Conservation (phyloP, 1,139 yeast species). For the Pneumocystis wakefieldiae region DNA sequence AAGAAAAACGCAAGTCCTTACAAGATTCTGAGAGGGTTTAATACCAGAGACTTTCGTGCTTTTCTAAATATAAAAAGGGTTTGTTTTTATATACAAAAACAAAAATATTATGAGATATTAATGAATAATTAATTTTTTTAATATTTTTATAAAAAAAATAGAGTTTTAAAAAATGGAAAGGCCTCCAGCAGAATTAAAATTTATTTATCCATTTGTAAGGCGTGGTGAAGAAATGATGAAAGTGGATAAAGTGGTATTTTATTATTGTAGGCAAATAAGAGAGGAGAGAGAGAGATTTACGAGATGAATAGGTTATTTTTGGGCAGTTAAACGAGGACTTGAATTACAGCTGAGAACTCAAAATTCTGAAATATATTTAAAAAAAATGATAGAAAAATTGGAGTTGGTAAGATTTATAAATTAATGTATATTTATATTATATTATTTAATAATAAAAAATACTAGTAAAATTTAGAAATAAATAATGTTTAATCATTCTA, state of each 20-base stretch:
- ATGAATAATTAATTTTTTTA: neutral
- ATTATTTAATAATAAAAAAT: neutral
- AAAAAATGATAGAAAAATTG: conserved; percentile 1
- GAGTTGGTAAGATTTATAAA: neutral
- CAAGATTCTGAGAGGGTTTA: too few relatives aligned
- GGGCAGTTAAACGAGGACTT: conserved; percentile 4
- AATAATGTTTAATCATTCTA: too few relatives aligned
- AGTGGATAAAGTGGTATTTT: conserved; percentile 41
- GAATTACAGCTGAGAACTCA: conserved; percentile 2
- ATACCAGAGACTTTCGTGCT: too few relatives aligned
- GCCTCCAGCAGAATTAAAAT: conserved; percentile 21
- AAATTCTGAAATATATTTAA: conserved; percentile 3
- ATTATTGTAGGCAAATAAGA: conserved; percentile 32
- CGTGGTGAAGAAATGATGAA: conserved; percentile 37
- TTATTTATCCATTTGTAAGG: conserved; percentile 32
- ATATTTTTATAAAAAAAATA: neutral
- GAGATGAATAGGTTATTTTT: neutral
- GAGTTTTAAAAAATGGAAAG: neutral
- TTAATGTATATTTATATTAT: neutral
- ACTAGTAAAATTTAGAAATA: too few relatives aligned
- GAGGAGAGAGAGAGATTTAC: neutral
- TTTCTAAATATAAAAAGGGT: neutral
- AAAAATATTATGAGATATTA: neutral
- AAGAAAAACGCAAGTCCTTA: too few relatives aligned
- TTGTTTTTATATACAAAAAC: neutral